These are phyloP conservation scores for Eleusine indica DNA, from an alignment of 176 grass and related monocot genomes.

Conservation along the genomic window DNA sequence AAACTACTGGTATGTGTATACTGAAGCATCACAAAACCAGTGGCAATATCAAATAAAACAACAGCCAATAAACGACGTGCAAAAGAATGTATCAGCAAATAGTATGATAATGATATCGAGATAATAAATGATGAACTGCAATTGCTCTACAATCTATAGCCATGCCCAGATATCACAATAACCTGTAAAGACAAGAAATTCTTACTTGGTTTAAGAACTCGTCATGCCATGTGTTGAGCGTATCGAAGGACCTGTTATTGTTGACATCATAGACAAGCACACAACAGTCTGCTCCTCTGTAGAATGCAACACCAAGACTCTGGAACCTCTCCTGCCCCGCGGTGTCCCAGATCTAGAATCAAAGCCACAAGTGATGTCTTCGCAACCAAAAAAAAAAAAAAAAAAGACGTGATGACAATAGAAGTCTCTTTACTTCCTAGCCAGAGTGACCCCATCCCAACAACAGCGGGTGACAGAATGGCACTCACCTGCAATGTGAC, in stretches of 20 bases:
- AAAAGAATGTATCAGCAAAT: slow-evolving; percentile 22
- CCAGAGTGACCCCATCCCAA: neutral
- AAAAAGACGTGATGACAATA: slow-evolving; percentile 24
- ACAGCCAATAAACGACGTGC: neutral
- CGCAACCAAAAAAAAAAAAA: neutral
- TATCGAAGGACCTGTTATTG: slow-evolving; percentile 84
- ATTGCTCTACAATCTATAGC: slow-evolving; percentile 14
- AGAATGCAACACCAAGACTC: slow-evolving; percentile 97
- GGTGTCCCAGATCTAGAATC: slow-evolving; percentile 91
- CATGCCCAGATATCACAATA: slow-evolving; percentile 33
- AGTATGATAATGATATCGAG: neutral
- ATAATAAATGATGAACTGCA: slow-evolving; percentile 21
- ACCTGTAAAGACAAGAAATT: slow-evolving; percentile 25
- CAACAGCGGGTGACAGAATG: neutral
- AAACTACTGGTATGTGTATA: neutral
- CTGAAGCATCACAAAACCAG: slow-evolving; percentile 10
- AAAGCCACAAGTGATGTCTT: slow-evolving; percentile 18
- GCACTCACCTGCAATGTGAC: slow-evolving; percentile 89
- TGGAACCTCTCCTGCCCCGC: slow-evolving; percentile 99
- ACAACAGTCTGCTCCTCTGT: slow-evolving; percentile 96
- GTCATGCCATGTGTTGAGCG: slow-evolving; percentile 93
- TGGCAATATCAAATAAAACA: slow-evolving; percentile 3
- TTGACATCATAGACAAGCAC: slow-evolving; percentile 99
- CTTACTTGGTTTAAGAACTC: slow-evolving; percentile 97
- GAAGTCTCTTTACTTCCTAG: neutral